Base-by-base conservation (phyloP, 495 filamentous ascomycete genomes). In the Viridothelium virens region DNA sequence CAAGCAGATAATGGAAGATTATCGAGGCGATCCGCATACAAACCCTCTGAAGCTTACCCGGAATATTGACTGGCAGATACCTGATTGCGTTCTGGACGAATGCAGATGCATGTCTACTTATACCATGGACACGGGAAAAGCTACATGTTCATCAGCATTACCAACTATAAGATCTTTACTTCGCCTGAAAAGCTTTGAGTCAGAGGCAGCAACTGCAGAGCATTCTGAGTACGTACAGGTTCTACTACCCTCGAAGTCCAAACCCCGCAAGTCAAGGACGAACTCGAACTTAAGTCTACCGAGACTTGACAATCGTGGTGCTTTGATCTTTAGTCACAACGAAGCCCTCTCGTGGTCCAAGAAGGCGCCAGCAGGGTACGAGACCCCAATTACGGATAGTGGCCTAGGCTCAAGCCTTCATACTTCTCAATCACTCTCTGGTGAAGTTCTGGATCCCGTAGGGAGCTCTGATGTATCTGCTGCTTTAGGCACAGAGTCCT, bases 1-100 rank as follows among this genome's bases (percentile, higher is more conserved):
- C 1, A 39, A 67, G 2, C 48, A 67, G 2, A 70, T 78, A 34
- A 69, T 72, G 38, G 41, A 73, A 25, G n/a, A 53, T 14, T 53
- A 16, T 25, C 41, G 41, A 44, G 48, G 53, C 10, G n/a, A 53
- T 14, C 0, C 5, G 5, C n/a, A 25, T 5, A 18, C 48, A 5
- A 25, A 18, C 18, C 48, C 48, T 1, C 11, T 2, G 11, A 25
- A 53, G 18, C 48, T 25, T 1, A 53, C 48, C n/a, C 48, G n/a
- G 11, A 25, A 53, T 25, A 14, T 53, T 18, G 11, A 16, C 11
- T 53, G 48, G 48, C 48, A 18, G 41, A 44, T 44, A 7, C 41
- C 41, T 44, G 41, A 44, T 44, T 44, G 41, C 41, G 1, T 44
- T 44, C 14, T 44, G 6, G 41, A 44, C 41, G 14, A 44, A 7